Evolutionary conservation across 2,329 filamentous ascomycete species (phyloP).

Genomic region (Colletotrichum sp.): DNA sequence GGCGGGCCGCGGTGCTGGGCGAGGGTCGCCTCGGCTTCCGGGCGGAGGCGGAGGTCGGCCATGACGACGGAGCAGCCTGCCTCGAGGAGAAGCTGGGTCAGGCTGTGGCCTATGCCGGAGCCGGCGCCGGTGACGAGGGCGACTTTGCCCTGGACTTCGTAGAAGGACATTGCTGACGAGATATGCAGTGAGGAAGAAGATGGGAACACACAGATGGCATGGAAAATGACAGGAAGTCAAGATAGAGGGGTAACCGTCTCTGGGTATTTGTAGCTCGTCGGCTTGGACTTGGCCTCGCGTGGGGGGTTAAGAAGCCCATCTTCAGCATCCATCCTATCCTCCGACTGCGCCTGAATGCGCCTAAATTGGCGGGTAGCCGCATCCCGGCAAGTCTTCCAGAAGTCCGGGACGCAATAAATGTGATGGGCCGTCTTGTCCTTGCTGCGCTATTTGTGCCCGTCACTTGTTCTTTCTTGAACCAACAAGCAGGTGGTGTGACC

Average conservation of each 20-base stretch:
- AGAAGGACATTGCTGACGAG: conserved; percentile 1
- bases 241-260: background rate
- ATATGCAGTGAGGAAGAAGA: background rate
- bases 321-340: background rate
- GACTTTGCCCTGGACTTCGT: conserved; percentile 17
- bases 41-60: conserved; percentile 27
- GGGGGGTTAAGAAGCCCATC: background rate
- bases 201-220: background rate
- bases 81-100: background rate
- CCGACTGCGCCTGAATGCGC: background rate
- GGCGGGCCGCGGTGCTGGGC: conserved; percentile 15
- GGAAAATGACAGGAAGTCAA: background rate
- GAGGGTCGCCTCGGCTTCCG: conserved; percentile 25
- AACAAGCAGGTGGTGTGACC: background rate
- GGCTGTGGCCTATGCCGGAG: background rate
- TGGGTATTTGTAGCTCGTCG: background rate
- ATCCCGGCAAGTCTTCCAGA: background rate
- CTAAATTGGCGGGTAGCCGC: background rate
- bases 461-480: background rate
- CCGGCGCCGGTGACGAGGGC: conserved; percentile 20
- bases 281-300: background rate
- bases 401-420: background rate
- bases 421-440: background rate
- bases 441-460: background rate
- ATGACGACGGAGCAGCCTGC: background rate